A percentile compares a stretch with the other conserved stretches of the same genome.
phyloP scores from a whole-genome alignment of 352 stramenopile genomes.

The Phytopythium aichiense region DNA sequence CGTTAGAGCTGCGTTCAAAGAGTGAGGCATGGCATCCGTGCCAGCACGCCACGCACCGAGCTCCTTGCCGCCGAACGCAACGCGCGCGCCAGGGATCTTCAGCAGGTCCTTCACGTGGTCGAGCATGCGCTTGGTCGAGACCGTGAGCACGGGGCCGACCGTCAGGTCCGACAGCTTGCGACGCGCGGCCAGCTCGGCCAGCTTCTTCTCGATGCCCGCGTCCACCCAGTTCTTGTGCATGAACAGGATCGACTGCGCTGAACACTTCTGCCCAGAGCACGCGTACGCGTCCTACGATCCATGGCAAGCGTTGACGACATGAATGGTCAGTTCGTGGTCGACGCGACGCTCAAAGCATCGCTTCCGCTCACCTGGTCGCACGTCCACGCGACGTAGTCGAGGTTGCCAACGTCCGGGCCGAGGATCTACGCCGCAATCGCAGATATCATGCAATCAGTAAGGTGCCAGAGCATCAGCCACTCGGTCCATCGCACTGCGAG shows the following conservation, averaged over 20 bases:
- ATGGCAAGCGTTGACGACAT: neutral
- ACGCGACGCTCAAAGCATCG: neutral
- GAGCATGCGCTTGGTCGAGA: constrained; percentile 95
- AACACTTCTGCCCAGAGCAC: constrained; percentile 98
- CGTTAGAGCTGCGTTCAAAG: neutral
- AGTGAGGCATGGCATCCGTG: neutral
- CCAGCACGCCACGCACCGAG: constrained; percentile 31
- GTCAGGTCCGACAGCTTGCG: constrained; percentile 94
- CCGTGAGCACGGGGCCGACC: constrained; percentile 95
- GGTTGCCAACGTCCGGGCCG: constrained; percentile 93
- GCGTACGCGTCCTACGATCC: constrained; percentile 92
- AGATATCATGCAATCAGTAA: neutral
- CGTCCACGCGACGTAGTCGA: constrained; percentile 97
- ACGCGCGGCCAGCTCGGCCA: constrained; percentile 85
- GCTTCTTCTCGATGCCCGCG: constrained; percentile 91
- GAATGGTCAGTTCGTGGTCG: constrained; percentile 5
- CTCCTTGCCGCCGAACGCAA: constrained; percentile 95
- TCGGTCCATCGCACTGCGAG: neutral
- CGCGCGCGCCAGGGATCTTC: constrained; percentile 90
- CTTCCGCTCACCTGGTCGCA: constrained; percentile 87
- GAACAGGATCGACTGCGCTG: constrained; percentile 97
- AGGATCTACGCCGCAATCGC: constrained; percentile 45
- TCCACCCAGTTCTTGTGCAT: constrained; percentile 96
- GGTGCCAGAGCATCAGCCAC: neutral
- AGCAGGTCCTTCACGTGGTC: constrained; percentile 90